Evolutionary conservation across 2,329 filamentous ascomycete genomes (phyloP).

Genomic region (Colletotrichum aenigma): DNA sequence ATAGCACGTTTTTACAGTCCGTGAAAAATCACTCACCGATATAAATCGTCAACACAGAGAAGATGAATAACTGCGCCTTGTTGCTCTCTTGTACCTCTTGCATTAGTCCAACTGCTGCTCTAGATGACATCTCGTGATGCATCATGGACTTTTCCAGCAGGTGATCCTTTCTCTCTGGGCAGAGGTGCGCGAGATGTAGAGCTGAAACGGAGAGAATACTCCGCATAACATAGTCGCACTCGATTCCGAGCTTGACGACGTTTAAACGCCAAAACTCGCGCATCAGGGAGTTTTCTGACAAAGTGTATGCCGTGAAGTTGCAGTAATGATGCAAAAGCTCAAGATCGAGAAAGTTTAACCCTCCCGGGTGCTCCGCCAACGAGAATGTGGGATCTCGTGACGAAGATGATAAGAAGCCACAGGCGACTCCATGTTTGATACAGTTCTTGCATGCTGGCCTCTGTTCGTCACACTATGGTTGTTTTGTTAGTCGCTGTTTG

Average conservation of each 20-base stretch:
- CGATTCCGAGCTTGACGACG: constrained; percentile 50
- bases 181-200: constrained; percentile 47
- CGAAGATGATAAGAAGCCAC: constrained; percentile 32
- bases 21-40: not conserved
- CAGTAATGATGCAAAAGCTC: constrained; percentile 59
- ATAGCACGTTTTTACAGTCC: fast-evolving
- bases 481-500: not conserved
- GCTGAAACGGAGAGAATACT: constrained; percentile 53
- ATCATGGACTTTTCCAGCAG: constrained; percentile 20
- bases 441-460: constrained; percentile 44
- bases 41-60: constrained; percentile 20
- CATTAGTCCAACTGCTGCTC: constrained; percentile 30
- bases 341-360: constrained; percentile 46
- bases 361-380: constrained; percentile 8
- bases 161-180: constrained; percentile 19
- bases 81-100: constrained; percentile 12
- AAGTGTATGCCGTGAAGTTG: constrained; percentile 51
- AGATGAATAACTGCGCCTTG: constrained; percentile 19
- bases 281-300: constrained; percentile 43
- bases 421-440: constrained; percentile 41
- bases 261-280: constrained; percentile 51
- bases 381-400: constrained; percentile 7
- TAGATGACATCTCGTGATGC: constrained; percentile 33
- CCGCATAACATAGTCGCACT: constrained; percentile 51
- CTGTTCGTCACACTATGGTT: constrained; percentile 41